A percentile compares a stretch with the other conserved stretches of the same genome.
phyloP scores from a whole-genome alignment of 75 land plant species.

The Ceratopteris richardii region DNA sequence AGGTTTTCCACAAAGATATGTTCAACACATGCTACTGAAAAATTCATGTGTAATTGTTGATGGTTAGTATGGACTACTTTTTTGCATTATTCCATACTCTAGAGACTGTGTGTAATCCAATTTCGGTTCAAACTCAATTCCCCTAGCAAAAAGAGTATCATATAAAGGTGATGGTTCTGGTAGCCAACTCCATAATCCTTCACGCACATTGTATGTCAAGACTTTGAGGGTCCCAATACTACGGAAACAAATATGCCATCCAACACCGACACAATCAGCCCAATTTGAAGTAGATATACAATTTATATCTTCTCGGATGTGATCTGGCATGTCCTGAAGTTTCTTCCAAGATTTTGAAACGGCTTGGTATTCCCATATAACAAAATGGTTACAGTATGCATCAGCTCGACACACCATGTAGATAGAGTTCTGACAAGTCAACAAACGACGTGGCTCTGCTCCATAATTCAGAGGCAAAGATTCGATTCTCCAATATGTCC shows the following conservation, averaged over 20 bases:
- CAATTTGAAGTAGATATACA: slow-evolving; percentile 1
- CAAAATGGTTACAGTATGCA: background rate
- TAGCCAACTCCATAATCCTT: background rate
- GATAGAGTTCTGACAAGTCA: background rate
- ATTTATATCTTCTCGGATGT: background rate
- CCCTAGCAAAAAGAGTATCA: background rate
- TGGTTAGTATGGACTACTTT: no score
- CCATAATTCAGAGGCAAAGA: background rate
- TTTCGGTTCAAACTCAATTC: background rate
- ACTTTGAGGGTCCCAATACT: background rate
- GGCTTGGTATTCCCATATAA: background rate
- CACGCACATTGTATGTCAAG: background rate
- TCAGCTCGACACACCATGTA: slow-evolving; percentile 1
- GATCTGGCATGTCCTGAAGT: slow-evolving; percentile 1
- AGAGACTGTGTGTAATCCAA: background rate
- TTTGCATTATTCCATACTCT: no score
- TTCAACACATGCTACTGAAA: no score
- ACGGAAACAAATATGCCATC: background rate
- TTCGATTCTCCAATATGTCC: background rate
- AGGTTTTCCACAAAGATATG: no score
- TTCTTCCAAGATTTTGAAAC: background rate
- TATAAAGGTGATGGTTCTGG: background rate
- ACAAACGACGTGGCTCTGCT: background rate
- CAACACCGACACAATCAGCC: slow-evolving; percentile 9
- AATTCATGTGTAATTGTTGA: no score